Base-by-base conservation (phyloP, 177 flowering plant species). In the Vitis hybrid region DNA sequence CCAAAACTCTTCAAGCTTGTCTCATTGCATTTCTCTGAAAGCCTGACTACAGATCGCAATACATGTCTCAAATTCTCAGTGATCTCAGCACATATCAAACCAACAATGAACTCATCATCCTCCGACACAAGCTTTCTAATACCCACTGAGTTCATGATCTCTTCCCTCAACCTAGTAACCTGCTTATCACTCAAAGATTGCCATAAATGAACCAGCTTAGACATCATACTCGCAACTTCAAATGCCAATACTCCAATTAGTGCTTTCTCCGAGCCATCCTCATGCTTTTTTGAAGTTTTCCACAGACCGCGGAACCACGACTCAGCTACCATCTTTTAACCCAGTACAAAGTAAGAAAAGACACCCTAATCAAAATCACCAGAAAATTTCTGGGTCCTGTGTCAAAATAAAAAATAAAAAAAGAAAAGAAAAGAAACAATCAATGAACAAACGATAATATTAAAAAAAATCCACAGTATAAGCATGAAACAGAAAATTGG, bases 281-380 rank as follows among this genome's bases (percentile, higher is more conserved):
- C 83, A 66, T 77, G 70, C 75, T 83, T 86, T 62, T 69, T 62
- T 14, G 87, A 75, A 30, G 62, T 56, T 75, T 66, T 77, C 89
- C 87, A 86, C 60, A 86, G 51, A 71, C 48, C 68, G 39, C 87
- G 85, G 54, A 87, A 84, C 91, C 91, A 87, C 1, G 88, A 82
- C 21, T 87, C 81, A 11, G 83, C 75, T 45, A 81, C 87, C 89
- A 85, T 86, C 71, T 75, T 62, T 70, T 51, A 60, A n/a, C 60
- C 72, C 51, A 59, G 55, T 54, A 26, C 10, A 51, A 57, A 14
- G 10, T 56, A 50, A 15, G 11, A 23, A 67, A 8, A n/a, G 39
- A 30, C 6, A 34, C 17, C n/a, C 15, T 51, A 12, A 56, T 62
- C 75, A 60, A 49, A 67, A 4, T 12, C 14, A 51, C 18, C 21